Conservation (phyloP, 2,329 filamentous ascomycete genomes). For the Decorospora gaudefroyi region DNA sequence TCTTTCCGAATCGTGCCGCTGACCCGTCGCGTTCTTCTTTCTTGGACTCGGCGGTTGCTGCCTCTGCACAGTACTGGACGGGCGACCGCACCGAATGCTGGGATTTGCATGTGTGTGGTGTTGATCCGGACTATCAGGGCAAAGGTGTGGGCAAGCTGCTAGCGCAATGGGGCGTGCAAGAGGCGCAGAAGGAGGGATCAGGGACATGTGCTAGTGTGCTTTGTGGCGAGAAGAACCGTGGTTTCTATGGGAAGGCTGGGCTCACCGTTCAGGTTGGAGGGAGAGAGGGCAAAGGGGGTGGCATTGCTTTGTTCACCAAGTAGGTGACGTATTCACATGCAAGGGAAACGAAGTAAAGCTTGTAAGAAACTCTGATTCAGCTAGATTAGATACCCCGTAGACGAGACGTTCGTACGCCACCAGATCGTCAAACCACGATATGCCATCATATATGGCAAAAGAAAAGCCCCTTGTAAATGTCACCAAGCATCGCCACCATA, state of each 20-base stretch:
- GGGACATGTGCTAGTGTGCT: constrained; percentile 32
- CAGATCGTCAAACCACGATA: not conserved
- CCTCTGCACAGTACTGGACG: constrained; percentile 31
- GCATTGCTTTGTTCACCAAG: constrained; percentile 29
- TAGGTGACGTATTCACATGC: too few species aligned
- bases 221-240: constrained; percentile 39
- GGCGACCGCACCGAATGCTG: constrained; percentile 34
- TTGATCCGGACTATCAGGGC: constrained; percentile 44
- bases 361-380: too few species aligned
- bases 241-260: constrained; percentile 33
- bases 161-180: constrained; percentile 46
- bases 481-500: too few species aligned
- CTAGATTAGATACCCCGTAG: too few species aligned
- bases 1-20: constrained; percentile 38
- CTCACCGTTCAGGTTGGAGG: constrained; percentile 21
- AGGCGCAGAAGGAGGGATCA: constrained; percentile 39
- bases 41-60: constrained; percentile 27
- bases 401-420: not conserved
- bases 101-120: constrained; percentile 38
- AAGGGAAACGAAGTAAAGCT: too few species aligned
- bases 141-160: constrained; percentile 47
- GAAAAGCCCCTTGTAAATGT: constrained; percentile 5
- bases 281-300: constrained; percentile 8
- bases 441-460: constrained; percentile 4
- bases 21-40: constrained; percentile 27